Evolutionary conservation across 768 basidiomycete species (phyloP), one percentile per base, ranked within the genome.

Genomic region (Leccinum disarticulatum): DNA sequence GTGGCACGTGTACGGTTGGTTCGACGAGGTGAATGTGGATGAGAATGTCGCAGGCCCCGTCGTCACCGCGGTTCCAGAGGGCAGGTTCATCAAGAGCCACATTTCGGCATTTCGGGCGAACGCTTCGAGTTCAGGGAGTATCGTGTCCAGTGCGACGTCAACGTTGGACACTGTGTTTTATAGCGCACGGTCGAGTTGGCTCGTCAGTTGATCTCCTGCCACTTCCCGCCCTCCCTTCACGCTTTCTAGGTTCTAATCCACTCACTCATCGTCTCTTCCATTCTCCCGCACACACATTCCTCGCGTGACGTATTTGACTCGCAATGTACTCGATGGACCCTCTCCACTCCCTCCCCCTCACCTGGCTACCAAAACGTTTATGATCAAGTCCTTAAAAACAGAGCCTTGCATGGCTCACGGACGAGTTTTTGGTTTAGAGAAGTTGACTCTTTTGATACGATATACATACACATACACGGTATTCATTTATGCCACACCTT

Each of bases 111-210:
- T 65, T 36, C 62, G 58, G 5, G 61, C 48, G 49, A 19, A 63
- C 27, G 61, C 59, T 27, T 5, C 36, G 7, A 30, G 4, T 22
- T 6, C 36, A 5, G 27, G 4, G 15, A 73, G 71, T 25, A 71
- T 41, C 38, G 3, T 52, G 48, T 65, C 52, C 27, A 67, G 66
- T 22, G 60, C 57, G 38, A 14, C 38, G 46, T 63, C 65, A 41
- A 71, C 70, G 33, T 59, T 49, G 15, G 70, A 63, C 43, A 64
- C 70, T n/a, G 38, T 58, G 31, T 73, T 66, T 60, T 74, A 73
- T 43, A 73, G 72, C 54, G 72, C 73, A 8, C 69, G 66, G 36
- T 74, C 72, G 50, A 71, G 73, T 55, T 48, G 64, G 36, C 35
- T 64, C 55, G 61, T 56, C 6, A 43, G 43, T 3, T 71, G 54